Base-by-base conservation (phyloP, 2,329 filamentous ascomycete genomes). In the Ophiostoma fasciatum region DNA sequence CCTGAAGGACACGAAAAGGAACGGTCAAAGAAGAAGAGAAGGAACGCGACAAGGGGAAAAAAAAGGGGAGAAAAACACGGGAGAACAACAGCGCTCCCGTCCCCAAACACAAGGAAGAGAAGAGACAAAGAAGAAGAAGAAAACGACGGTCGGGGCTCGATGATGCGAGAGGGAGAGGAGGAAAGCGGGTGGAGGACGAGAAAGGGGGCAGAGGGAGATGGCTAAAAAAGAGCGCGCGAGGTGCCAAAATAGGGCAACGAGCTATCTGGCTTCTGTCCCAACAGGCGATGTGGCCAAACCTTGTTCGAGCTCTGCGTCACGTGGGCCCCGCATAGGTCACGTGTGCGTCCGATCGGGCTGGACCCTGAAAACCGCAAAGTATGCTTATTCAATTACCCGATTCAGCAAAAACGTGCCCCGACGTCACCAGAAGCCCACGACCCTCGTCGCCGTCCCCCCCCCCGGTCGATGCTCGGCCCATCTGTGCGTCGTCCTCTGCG, bases 211-310 rank as follows among this genome's bases (percentile, higher is more conserved):
- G 35, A 31, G 19, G 23, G 12, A 20, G 31, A 23, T 7, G 14
- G 9, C 5, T 9, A 15, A 25, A 30, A 36, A 20, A 29, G 31
- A 23, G 33, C 20, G 23, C 15, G 21, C 15, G 15, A 17, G 12
- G 21, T 28, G 22, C 20, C 39, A 38, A 15, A 26, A 17, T 27
- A 38, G 34, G 21, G 31, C 30, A 22, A 17, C 22, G 29, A 31
- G 31, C 20, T 28, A 54, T 53, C 48, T 51, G 48, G 49, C 47
- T 48, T 51, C 44, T 46, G 46, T 42, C 36, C 40, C 31, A 40
- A 44, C 31, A 36, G 45, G 46, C 43, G 46, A 49, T 49, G 45
- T 49, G 47, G 43, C 47, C 47, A 46, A 37, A 41, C 39, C 32
- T n/a, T n/a, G n/a, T n/a, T n/a, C n/a, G n/a, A n/a, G n/a, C n/a